Percentiles rank a stretch among this genome's conserved stretches.
Conservation (phyloP, 768 basidiomycete species). For the Trametes cingulata region DNA sequence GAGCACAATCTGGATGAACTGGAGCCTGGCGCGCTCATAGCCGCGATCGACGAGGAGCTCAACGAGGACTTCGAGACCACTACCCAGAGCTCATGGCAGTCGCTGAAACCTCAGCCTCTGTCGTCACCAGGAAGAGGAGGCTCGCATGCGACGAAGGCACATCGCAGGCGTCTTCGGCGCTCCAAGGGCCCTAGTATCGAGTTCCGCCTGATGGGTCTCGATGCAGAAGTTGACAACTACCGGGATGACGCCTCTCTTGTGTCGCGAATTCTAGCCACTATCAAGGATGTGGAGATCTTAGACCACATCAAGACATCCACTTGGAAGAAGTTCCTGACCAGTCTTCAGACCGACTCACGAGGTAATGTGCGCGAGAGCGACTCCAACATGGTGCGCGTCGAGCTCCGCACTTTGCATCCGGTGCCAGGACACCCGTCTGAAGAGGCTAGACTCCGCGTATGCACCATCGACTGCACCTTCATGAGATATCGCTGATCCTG, state of each 20-base stretch:
- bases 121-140: slow-evolving; percentile 38
- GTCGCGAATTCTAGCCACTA: slow-evolving; percentile 65
- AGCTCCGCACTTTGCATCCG: slow-evolving; percentile 74
- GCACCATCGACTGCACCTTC: slow-evolving; percentile 31
- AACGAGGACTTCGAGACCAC: slow-evolving; percentile 72
- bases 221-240: slow-evolving; percentile 69
- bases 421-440: slow-evolving; percentile 65
- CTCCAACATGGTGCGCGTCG: slow-evolving; percentile 91
- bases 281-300: slow-evolving; percentile 82
- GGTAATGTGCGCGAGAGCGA: slow-evolving; percentile 90
- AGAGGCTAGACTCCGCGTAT: slow-evolving; percentile 77
- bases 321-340: slow-evolving; percentile 96
- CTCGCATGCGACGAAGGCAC: slow-evolving; percentile 27
- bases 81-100: slow-evolving; percentile 90
- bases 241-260: slow-evolving; percentile 54
- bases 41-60: slow-evolving; percentile 91
- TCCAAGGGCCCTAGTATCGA: slow-evolving; percentile 84
- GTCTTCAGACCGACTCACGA: slow-evolving; percentile 77
- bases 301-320: slow-evolving; percentile 99
- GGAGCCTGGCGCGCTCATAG: slow-evolving; percentile 77
- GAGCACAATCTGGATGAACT: slow-evolving; percentile 71
- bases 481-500: slow-evolving; percentile 1
- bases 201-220: slow-evolving; percentile 65
- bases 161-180: slow-evolving; percentile 53
- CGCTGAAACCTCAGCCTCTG: slow-evolving; percentile 53